Evolutionary conservation across 129 eudicot genomes (phyloP).

Genomic region (Chrysanthemum makinoi): DNA sequence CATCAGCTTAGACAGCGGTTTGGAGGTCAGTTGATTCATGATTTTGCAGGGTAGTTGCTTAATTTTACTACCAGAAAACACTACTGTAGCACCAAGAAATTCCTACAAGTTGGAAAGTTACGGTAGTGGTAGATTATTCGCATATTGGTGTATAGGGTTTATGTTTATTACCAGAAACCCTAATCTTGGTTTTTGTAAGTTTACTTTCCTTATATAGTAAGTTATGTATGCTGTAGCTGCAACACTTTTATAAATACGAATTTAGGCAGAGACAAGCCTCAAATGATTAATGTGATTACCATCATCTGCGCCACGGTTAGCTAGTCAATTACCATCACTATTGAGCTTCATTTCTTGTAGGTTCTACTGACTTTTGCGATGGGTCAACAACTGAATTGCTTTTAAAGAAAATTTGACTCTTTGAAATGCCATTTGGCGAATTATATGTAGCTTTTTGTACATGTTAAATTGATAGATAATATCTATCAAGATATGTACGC

Average conservation of each 20-base stretch:
- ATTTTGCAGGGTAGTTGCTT: constrained; percentile 63
- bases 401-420: no score
- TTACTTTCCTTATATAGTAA: constrained; percentile 23
- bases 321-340: no score
- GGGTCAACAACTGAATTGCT: no score
- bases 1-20: constrained; percentile 60
- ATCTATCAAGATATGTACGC: no score
- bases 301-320: no score
- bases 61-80: constrained; percentile 15
- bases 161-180: constrained; percentile 17
- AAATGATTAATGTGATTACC: no score
- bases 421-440: no score
- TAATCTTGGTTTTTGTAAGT: constrained; percentile 28
- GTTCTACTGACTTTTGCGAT: no score
- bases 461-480: no score
- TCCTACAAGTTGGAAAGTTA: constrained; percentile 17
- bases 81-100: constrained; percentile 24
- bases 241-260: background rate
- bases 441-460: no score
- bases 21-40: constrained; percentile 76
- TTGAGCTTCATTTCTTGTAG: no score
- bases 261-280: background rate
- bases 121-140: constrained; percentile 28
- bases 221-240: constrained; percentile 16
- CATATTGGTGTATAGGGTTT: constrained; percentile 30